phyloP scores from a whole-genome alignment of 2,329 filamentous ascomycete genomes.

The Penicillium crustosum region DNA sequence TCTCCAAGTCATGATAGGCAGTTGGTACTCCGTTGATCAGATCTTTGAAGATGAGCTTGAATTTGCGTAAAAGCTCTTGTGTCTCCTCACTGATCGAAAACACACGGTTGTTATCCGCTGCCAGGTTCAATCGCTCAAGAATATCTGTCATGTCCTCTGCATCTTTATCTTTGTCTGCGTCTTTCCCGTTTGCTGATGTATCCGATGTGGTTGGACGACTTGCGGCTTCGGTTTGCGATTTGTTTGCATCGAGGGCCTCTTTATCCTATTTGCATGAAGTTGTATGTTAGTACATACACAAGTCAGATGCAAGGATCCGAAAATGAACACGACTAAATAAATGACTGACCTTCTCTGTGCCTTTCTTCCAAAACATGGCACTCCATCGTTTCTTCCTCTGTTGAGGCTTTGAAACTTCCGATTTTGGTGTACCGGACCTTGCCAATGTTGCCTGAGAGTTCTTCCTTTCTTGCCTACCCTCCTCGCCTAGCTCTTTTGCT shows the following conservation, averaged over 20 bases:
- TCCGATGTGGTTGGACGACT: slow-evolving; percentile 1
- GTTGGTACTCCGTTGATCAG: slow-evolving; percentile 89
- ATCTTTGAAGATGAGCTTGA: slow-evolving; percentile 89
- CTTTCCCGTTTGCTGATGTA: slow-evolving; percentile 31
- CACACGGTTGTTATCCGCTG: slow-evolving; percentile 79
- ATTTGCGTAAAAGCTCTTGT: slow-evolving; percentile 74
- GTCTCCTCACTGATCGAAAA: slow-evolving; percentile 84
- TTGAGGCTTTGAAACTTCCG: slow-evolving; percentile 17
- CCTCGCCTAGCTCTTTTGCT: slow-evolving; percentile 32
- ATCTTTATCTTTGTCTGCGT: slow-evolving; percentile 62
- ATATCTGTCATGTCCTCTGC: slow-evolving; percentile 73
- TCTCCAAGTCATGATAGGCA: slow-evolving; percentile 84
- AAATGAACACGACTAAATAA: background rate
- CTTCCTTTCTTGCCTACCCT: slow-evolving; percentile 38
- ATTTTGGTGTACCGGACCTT: slow-evolving; percentile 18
- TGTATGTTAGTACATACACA: background rate
- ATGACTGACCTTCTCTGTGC: slow-evolving; percentile 32
- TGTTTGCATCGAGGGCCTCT: background rate
- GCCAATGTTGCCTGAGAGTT: slow-evolving; percentile 17
- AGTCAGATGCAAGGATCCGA: background rate
- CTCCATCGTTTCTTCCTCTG: slow-evolving; percentile 41
- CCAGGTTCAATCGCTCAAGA: slow-evolving; percentile 80
- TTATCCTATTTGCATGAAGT: slow-evolving; percentile 8
- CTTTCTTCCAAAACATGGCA: slow-evolving; percentile 42
- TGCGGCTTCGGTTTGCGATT: slow-evolving; percentile 6